phyloP scores from a whole-genome alignment of 768 basidiomycete species.

The Trametes meyenii region DNA sequence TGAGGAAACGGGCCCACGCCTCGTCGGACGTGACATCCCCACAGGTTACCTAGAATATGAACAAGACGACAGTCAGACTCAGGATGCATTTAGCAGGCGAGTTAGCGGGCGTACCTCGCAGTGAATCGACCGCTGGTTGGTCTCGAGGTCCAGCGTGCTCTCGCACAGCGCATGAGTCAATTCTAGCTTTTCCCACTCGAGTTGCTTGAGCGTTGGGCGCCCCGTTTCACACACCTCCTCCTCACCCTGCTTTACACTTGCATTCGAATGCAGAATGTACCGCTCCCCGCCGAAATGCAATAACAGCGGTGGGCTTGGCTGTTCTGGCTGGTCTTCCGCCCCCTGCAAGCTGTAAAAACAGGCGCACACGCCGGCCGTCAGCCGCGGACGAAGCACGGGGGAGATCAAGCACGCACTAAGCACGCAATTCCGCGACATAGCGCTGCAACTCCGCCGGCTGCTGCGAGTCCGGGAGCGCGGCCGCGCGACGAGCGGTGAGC shows the following conservation, averaged over 20 bases:
- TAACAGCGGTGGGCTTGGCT: conserved; percentile 52
- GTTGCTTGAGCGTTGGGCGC: not conserved
- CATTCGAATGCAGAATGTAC: conserved; percentile 52
- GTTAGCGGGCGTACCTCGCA: conserved; percentile 52
- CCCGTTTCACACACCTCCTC: conserved; percentile 26
- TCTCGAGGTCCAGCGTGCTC: conserved; percentile 56
- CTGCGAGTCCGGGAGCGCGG: conserved; percentile 30
- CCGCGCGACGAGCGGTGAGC: conserved; percentile 44
- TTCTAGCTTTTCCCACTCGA: conserved; percentile 1
- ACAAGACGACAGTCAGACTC: conserved; percentile 1
- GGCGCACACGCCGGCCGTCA: not conserved
- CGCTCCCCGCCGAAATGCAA: conserved; percentile 39
- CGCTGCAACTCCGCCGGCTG: conserved; percentile 46
- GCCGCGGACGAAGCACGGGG: conserved; percentile 3
- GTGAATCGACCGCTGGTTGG: conserved; percentile 48
- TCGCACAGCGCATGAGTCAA: conserved; percentile 37
- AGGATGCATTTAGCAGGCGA: too few species aligned
- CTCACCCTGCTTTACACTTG: conserved; percentile 50
- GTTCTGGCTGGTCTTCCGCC: conserved; percentile 32
- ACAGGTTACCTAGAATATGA: conserved; percentile 46
- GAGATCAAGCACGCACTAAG: conserved; percentile 43
- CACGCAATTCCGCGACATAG: conserved; percentile 44
- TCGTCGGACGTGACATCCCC: conserved; percentile 39
- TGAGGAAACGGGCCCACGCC: conserved; percentile 50
- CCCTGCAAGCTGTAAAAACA: conserved; percentile 39